Evolutionary conservation across 2,329 filamentous ascomycete genomes (phyloP).

Genomic region (Fusarium sp.): DNA sequence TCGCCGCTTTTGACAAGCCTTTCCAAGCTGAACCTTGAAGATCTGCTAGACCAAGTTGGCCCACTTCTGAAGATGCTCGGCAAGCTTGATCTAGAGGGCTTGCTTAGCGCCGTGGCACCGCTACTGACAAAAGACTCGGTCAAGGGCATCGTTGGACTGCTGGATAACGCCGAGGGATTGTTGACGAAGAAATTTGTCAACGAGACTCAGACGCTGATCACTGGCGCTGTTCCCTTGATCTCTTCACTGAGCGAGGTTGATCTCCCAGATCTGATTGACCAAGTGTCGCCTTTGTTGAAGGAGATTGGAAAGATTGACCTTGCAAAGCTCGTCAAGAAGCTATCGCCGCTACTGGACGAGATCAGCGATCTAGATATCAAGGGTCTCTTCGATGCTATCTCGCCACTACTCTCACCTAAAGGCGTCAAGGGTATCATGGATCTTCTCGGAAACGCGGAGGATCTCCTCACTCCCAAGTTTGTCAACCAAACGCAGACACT

Average conservation of each 20-base stretch:
- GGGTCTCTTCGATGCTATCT: constrained; percentile 50
- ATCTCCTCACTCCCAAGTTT: constrained; percentile 49
- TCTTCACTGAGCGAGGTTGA: constrained; percentile 39
- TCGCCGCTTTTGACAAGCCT: constrained; percentile 51
- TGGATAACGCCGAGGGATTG: constrained; percentile 49
- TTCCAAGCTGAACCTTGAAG: constrained; percentile 51
- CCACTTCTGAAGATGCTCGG: constrained; percentile 52
- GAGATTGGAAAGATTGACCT: constrained; percentile 50
- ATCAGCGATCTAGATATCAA: constrained; percentile 51
- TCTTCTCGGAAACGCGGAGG: constrained; percentile 53
- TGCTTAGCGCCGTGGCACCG: constrained; percentile 47
- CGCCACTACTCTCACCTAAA: constrained; percentile 52
- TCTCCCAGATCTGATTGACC: constrained; percentile 45
- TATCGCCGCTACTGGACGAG: constrained; percentile 49
- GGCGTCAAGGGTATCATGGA: constrained; percentile 52
- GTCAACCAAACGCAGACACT: constrained; percentile 50
- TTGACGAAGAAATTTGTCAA: constrained; percentile 48
- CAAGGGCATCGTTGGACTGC: constrained; percentile 50
- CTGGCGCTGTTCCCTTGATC: constrained; percentile 47
- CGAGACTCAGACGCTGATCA: constrained; percentile 47
- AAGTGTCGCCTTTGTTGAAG: constrained; percentile 50
- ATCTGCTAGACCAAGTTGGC: constrained; percentile 50
- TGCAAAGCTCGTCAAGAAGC: constrained; percentile 46
- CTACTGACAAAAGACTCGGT: constrained; percentile 48
- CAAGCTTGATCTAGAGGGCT: constrained; percentile 49